Conservation (phyloP, 495 filamentous ascomycete genomes). For the Penicillium herquei region DNA sequence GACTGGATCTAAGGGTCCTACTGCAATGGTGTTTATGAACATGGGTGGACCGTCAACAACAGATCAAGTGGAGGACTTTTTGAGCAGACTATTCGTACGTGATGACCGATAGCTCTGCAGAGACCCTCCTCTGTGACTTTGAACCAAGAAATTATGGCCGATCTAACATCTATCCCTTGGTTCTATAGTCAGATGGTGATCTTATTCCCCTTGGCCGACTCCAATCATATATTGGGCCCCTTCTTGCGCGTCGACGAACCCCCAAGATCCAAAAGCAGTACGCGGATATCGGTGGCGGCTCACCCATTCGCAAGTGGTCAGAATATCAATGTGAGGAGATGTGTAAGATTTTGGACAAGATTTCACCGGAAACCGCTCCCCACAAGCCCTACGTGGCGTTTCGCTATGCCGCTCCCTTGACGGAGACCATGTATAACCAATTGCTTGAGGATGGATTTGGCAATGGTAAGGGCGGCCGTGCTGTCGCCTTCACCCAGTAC, state of each 20-base stretch:
- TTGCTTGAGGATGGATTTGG: slow-evolving; percentile 88
- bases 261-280: slow-evolving; percentile 97
- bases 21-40: slow-evolving; percentile 98
- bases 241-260: slow-evolving; percentile 82
- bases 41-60: slow-evolving; percentile 96
- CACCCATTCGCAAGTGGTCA: slow-evolving; percentile 96
- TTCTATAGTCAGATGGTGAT: slow-evolving; percentile 77
- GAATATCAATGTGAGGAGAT: slow-evolving; percentile 89
- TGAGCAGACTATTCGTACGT: slow-evolving; percentile 89
- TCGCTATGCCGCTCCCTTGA: slow-evolving; percentile 90
- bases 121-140: not conserved
- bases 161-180: not conserved
- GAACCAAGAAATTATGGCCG: not conserved
- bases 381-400: slow-evolving; percentile 99
- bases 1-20: slow-evolving; percentile 63
- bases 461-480: slow-evolving; percentile 78
- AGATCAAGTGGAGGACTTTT: slow-evolving; percentile 83
- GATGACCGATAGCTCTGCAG: too few relatives aligned
- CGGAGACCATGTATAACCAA: slow-evolving; percentile 84
- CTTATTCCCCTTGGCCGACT: slow-evolving; percentile 94
- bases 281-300: slow-evolving; percentile 90
- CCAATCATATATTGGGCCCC: slow-evolving; percentile 83
- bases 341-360: slow-evolving; percentile 91
- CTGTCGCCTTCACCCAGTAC: slow-evolving; percentile 97
- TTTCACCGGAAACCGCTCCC: slow-evolving; percentile 88